phyloP scores from a whole-genome alignment of 306 rosid species.

The Ceratonia siliqua region DNA sequence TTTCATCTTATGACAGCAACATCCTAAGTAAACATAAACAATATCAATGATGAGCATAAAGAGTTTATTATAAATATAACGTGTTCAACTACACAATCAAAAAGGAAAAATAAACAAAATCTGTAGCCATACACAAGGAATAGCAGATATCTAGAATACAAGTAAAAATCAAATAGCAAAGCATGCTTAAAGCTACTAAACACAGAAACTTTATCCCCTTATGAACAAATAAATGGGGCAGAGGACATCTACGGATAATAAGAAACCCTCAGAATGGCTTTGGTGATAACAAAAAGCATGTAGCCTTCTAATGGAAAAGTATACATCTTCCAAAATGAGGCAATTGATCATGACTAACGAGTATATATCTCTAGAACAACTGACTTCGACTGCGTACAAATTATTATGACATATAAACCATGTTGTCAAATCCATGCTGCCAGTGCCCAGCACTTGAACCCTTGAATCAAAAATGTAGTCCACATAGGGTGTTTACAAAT shows the following conservation, averaged over 20 bases:
- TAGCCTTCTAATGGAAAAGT: conserved; percentile 2
- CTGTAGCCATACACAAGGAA: not conserved
- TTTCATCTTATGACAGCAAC: not conserved
- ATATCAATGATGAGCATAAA: conserved; percentile 11
- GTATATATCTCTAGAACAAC: conserved; percentile 15
- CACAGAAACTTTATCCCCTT: not conserved
- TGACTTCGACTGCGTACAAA: not conserved
- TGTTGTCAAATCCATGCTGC: not conserved
- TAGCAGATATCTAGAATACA: not conserved
- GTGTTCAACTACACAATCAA: not conserved
- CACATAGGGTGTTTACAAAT: not conserved
- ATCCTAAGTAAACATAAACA: not conserved
- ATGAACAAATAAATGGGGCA: conserved; percentile 1
- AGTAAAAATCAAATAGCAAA: not conserved
- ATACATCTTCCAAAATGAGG: conserved; percentile 13
- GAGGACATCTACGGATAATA: not conserved
- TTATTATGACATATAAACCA: not conserved
- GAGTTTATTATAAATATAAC: not conserved
- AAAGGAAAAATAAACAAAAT: not conserved
- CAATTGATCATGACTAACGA: not conserved
- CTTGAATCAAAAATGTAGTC: not conserved
- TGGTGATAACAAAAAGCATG: not conserved
- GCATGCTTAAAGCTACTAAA: conserved; percentile 1
- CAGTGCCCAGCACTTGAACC: not conserved
- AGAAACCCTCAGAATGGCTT: not conserved